Percentiles rank a stretch among this genome's conserved stretches.
Conservation (phyloP, 2,329 filamentous ascomycete species). For the Aspergillus costaricaensis region DNA sequence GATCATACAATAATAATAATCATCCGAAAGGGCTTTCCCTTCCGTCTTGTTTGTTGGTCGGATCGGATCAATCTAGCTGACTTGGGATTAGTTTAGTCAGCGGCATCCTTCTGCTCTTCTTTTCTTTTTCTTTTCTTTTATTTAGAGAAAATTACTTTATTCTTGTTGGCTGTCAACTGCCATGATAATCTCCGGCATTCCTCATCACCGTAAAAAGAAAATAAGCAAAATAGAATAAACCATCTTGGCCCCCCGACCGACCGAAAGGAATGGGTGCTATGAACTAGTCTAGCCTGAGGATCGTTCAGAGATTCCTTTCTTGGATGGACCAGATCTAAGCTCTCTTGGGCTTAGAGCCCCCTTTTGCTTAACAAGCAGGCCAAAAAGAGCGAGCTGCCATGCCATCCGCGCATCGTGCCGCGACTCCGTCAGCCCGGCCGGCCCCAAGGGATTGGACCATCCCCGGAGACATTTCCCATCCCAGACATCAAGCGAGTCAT, state of each 20-base stretch:
- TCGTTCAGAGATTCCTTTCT: constrained; percentile 26
- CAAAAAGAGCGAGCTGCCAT: constrained; percentile 20
- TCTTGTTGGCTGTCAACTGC: constrained; percentile 20
- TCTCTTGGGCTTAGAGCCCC: constrained; percentile 9
- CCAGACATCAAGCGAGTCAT: constrained; percentile 11
- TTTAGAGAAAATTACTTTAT: not conserved
- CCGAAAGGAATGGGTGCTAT: constrained; percentile 13
- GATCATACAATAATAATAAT: too few species aligned
- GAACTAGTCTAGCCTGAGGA: constrained; percentile 6
- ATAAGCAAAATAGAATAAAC: constrained; percentile 10
- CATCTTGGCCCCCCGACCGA: constrained; percentile 21
- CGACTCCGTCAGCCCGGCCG: constrained; percentile 14
- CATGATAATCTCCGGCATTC: constrained; percentile 30
- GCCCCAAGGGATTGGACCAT: constrained; percentile 24
- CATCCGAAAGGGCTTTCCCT: too few species aligned
- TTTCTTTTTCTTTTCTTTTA: constrained; percentile 3
- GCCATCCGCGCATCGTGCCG: constrained; percentile 19
- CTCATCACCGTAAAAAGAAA: constrained; percentile 7
- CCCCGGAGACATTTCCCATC: constrained; percentile 24
- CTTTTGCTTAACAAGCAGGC: constrained; percentile 2
- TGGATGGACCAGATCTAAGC: constrained; percentile 17
- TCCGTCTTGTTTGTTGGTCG: too few species aligned
- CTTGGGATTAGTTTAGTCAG: constrained; percentile 8
- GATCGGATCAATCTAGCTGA: not conserved
- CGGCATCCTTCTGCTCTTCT: constrained; percentile 11